These are phyloP conservation scores for Suillus decipiens DNA, from an alignment of 768 basidiomycete genomes.

Conservation along the genomic window DNA sequence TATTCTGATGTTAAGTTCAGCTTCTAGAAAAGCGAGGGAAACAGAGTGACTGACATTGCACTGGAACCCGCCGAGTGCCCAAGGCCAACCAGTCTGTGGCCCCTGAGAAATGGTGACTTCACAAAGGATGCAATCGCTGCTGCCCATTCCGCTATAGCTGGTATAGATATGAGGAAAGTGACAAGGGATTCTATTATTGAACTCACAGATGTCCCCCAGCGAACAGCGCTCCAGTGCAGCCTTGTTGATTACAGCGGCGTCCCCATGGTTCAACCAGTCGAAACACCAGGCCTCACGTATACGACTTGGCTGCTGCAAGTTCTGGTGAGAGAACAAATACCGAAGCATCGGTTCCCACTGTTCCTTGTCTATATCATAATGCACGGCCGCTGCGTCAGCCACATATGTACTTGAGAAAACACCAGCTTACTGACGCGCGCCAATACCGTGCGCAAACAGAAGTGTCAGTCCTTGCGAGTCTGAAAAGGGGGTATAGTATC, in stretches of 20 bases:
- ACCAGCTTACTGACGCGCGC: conserved; percentile 39
- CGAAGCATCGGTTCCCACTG: conserved; percentile 54
- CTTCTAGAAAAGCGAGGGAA: neutral
- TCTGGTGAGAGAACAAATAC: conserved; percentile 36
- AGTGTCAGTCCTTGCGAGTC: conserved; percentile 42
- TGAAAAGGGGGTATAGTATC: conserved; percentile 37
- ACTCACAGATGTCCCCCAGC: conserved; percentile 39
- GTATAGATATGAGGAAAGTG: conserved; percentile 1
- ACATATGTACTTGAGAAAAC: neutral
- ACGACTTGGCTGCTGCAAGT: conserved; percentile 18
- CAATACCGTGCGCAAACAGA: conserved; percentile 49
- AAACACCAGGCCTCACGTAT: conserved; percentile 52
- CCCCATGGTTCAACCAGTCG: conserved; percentile 54
- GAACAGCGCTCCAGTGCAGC: conserved; percentile 31
- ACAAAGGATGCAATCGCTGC: conserved; percentile 38
- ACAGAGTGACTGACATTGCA: conserved; percentile 33
- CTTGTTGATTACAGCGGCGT: conserved; percentile 46
- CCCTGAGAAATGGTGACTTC: conserved; percentile 30
- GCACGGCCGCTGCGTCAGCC: neutral
- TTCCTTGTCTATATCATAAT: conserved; percentile 51
- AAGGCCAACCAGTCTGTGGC: conserved; percentile 40
- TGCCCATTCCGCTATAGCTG: conserved; percentile 43
- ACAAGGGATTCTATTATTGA: neutral
- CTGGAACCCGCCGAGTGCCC: conserved; percentile 50
- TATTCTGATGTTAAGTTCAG: conserved; percentile 29